These are phyloP conservation scores for Cutaneotrichosporon daszewskae DNA, from an alignment of 1,284 basidiomycete genomes.

Conservation along the genomic window DNA sequence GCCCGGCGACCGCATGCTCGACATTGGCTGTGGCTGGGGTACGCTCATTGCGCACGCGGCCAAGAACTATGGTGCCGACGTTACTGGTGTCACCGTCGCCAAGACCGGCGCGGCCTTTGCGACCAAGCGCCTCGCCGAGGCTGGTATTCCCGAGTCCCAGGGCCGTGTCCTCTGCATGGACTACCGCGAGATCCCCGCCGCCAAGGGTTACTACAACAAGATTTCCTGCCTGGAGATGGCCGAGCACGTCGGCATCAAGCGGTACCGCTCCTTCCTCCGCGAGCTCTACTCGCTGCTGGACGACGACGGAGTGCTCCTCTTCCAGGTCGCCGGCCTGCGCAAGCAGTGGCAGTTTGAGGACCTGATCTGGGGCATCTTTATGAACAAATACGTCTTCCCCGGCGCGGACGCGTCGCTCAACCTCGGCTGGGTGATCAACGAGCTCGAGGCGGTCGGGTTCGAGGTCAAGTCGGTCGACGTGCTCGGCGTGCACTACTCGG, in stretches of 20 bases:
- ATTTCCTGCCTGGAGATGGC: constrained; percentile 98
- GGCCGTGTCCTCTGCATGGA: constrained; percentile 92
- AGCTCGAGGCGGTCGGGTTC: constrained; percentile 81
- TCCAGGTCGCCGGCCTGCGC: constrained; percentile 93
- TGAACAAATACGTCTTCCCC: constrained; percentile 97
- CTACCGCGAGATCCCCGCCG: constrained; percentile 84
- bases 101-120: constrained; percentile 90
- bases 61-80: constrained; percentile 94
- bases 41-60: constrained; percentile 90
- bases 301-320: constrained; percentile 89
- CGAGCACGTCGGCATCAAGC: constrained; percentile 94
- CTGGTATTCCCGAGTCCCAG: constrained; percentile 67
- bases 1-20: constrained; percentile 72
- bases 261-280: constrained; percentile 80
- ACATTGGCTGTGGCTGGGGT: constrained; percentile 97
- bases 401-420: constrained; percentile 94
- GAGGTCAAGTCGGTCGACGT: constrained; percentile 97
- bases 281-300: constrained; percentile 91
- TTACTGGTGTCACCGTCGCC: constrained; percentile 89
- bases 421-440: constrained; percentile 86
- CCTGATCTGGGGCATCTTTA: constrained; percentile 77
- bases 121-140: constrained; percentile 75
- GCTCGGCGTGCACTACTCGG: constrained; percentile 93
- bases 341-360: constrained; percentile 97
- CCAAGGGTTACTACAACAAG: constrained; percentile 78